Conservation (phyloP, 164 flowering plant species). For the Nymphaea colorata region DNA sequence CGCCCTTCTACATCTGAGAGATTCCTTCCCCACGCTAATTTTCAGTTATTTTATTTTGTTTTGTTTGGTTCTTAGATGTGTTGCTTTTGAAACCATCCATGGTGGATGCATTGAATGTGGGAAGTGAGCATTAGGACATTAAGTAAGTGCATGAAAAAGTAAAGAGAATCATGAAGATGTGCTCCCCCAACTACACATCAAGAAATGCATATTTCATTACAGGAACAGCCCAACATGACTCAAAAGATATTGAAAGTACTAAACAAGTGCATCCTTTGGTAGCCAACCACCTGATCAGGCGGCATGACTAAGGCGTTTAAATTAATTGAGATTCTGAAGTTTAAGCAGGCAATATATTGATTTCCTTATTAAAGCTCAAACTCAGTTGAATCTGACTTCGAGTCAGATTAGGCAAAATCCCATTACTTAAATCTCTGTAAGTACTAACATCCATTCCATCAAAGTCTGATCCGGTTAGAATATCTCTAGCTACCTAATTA, state of each 20-base stretch:
- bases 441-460: background rate
- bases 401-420: background rate
- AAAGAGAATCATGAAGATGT: background rate
- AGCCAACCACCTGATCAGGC: background rate
- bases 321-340: no score
- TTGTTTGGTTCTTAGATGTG: background rate
- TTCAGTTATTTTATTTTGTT: no score
- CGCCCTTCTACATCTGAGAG: background rate
- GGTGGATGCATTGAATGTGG: background rate
- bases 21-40: background rate
- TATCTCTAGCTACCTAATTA: no score
- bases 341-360: no score
- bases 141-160: background rate
- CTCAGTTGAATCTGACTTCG: no score
- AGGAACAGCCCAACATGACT: no score
- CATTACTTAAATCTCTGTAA: background rate
- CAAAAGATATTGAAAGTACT: background rate
- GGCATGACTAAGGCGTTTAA: background rate
- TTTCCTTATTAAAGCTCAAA: no score
- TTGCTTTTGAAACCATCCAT: background rate
- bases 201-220: no score
- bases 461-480: no score
- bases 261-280: background rate
- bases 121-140: background rate
- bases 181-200: background rate